Evolutionary conservation across 1,139 yeast species (phyloP).

Genomic region (Debaryomycetaceae sp.): DNA sequence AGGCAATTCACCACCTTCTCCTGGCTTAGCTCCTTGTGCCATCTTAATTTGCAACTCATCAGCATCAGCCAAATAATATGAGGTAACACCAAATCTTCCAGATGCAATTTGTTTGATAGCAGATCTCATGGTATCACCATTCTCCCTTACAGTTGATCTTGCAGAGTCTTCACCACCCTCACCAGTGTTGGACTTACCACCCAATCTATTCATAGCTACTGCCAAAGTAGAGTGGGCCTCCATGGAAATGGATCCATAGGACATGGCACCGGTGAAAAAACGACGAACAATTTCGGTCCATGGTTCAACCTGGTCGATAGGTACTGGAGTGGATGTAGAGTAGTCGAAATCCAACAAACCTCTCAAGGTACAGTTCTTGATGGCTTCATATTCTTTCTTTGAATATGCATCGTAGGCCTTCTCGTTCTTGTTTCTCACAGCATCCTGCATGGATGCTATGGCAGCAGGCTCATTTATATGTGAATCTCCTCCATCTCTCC

Average conservation of each 20-base stretch:
- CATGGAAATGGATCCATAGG: constrained; percentile 97
- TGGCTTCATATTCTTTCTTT: constrained; percentile 87
- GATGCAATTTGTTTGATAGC: constrained; percentile 98
- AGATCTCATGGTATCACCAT: constrained; percentile 97
- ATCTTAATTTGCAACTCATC: constrained; percentile 97
- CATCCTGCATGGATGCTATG: constrained; percentile 92
- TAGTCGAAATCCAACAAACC: constrained; percentile 90
- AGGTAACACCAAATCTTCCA: constrained; percentile 97
- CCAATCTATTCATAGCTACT: constrained; percentile 96
- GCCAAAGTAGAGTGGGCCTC: constrained; percentile 97
- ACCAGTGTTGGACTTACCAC: constrained; percentile 97
- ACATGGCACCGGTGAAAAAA: constrained; percentile 98
- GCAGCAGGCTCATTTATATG: constrained; percentile 95
- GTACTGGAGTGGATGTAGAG: constrained; percentile 68
- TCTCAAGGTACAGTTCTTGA: constrained; percentile 87
- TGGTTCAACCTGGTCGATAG: constrained; percentile 97
- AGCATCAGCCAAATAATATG: constrained; percentile 90
- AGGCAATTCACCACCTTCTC: constrained; percentile 99
- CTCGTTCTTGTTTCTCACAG: constrained; percentile 94
- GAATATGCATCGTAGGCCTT: constrained; percentile 88
- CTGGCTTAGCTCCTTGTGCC: constrained; percentile 99
- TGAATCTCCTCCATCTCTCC: constrained; percentile 98
- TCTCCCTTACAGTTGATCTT: constrained; percentile 71
- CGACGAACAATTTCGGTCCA: constrained; percentile 99
- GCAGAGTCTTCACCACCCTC: constrained; percentile 99